phyloP scores from a whole-genome alignment of 305 asterid genomes.

The Euphrasia arctica region DNA sequence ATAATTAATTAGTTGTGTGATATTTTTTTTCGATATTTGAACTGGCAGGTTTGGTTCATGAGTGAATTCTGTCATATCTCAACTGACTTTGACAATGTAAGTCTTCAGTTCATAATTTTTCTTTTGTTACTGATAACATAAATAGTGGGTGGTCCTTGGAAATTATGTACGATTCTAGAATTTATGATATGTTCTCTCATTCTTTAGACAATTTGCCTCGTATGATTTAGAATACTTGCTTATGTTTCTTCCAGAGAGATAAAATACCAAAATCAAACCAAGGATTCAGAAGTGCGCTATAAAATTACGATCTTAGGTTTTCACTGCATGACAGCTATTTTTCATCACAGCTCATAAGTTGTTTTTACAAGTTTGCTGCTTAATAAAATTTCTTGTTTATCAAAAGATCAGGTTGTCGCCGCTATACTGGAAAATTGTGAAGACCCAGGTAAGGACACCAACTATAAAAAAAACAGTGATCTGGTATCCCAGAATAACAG shows the following conservation, averaged over 20 bases:
- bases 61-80: conserved; percentile 73
- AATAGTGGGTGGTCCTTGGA: conserved; percentile 21
- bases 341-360: neutral
- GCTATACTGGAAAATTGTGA: conserved; percentile 57
- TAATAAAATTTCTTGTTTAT: conserved; percentile 32
- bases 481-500: conserved; percentile 35
- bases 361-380: conserved; percentile 2
- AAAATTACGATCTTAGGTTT: neutral
- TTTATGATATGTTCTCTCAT: conserved; percentile 4
- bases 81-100: conserved; percentile 71
- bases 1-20: conserved; percentile 13
- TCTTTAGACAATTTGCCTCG: conserved; percentile 11
- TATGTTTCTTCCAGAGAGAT: neutral
- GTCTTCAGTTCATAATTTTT: conserved; percentile 27
- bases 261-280: too few species aligned
- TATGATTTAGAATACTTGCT: conserved; percentile 8
- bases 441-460: conserved; percentile 35
- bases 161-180: conserved; percentile 18
- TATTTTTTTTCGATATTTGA: conserved; percentile 20
- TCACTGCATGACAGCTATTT: conserved; percentile 22
- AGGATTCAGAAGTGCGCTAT: too few species aligned
- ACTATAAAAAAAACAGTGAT: conserved; percentile 26
- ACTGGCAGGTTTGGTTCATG: conserved; percentile 78
- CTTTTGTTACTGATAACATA: neutral
- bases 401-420: conserved; percentile 56